These are phyloP conservation scores for Phytophthora rubi DNA, from an alignment of 352 stramenopile species.

Conservation along the genomic window DNA sequence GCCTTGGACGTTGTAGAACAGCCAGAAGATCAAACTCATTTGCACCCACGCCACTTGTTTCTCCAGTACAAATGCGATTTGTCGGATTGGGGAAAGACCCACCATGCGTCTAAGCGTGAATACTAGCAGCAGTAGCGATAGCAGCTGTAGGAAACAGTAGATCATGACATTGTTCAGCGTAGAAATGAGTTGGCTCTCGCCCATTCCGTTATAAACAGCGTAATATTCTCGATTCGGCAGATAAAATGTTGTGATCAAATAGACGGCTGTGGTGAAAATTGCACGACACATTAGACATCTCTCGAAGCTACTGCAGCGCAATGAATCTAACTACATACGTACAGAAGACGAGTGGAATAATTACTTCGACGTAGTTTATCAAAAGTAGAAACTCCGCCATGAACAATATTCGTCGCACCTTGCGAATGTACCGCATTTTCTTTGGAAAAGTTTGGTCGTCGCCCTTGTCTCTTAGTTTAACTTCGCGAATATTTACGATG, in stretches of 20 bases:
- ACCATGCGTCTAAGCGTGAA: conserved; percentile 7
- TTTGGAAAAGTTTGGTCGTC: background rate
- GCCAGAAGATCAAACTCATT: conserved; percentile 39
- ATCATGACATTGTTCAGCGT: conserved; percentile 15
- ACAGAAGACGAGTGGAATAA: conserved; percentile 31
- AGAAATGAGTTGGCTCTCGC: background rate
- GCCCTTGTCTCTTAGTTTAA: background rate
- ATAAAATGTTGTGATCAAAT: conserved; percentile 9
- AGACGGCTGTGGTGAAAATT: conserved; percentile 5
- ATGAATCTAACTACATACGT: conserved; percentile 1
- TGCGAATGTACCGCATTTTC: background rate
- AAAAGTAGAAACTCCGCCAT: conserved; percentile 24
- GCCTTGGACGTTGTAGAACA: conserved; percentile 36
- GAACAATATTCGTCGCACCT: conserved; percentile 18
- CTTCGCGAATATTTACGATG: conserved; percentile 3
- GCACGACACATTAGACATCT: background rate
- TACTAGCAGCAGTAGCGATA: conserved; percentile 8
- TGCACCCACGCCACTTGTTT: conserved; percentile 32
- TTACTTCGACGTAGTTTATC: conserved; percentile 31
- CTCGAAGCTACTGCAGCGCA: background rate
- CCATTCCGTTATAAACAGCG: conserved; percentile 3
- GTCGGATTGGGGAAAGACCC: conserved; percentile 16
- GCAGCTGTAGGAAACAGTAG: conserved; percentile 15
- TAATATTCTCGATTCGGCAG: conserved; percentile 28
- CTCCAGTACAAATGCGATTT: conserved; percentile 46